phyloP scores from a whole-genome alignment of 1,284 basidiomycete species.

The Sanghuangporus baumii region DNA sequence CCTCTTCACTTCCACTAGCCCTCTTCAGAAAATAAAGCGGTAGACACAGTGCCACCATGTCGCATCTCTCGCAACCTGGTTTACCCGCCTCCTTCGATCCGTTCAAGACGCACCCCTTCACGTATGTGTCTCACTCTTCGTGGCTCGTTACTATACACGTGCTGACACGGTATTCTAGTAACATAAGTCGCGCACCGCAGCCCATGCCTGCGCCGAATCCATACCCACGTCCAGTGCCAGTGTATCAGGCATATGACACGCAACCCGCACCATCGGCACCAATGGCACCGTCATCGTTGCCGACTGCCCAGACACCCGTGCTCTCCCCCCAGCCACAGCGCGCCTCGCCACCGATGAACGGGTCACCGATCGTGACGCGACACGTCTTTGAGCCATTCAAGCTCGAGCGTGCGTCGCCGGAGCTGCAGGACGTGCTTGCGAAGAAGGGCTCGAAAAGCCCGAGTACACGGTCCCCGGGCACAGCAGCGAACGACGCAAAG shows the following conservation, averaged over 20 bases:
- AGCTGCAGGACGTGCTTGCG: constrained; percentile 46
- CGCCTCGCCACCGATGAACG: constrained; percentile 1
- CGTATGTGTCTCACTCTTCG: constrained; percentile 20
- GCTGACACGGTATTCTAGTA: constrained; percentile 21
- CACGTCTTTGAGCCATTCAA: constrained; percentile 52
- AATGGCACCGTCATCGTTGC: constrained; percentile 12
- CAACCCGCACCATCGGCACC: constrained; percentile 18
- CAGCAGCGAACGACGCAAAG: not conserved
- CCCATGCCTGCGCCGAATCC: constrained; percentile 42
- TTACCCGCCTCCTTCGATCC: constrained; percentile 48
- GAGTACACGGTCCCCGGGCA: constrained; percentile 21
- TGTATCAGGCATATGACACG: constrained; percentile 17
- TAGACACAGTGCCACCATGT: not conserved
- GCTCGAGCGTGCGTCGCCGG: constrained; percentile 49
- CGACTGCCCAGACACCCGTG: constrained; percentile 15
- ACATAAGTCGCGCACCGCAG: constrained; percentile 43
- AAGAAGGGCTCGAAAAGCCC: constrained; percentile 35
- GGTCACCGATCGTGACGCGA: constrained; percentile 18
- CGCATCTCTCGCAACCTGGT: constrained; percentile 16
- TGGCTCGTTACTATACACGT: not conserved
- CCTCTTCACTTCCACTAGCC: not conserved
- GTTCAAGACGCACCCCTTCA: constrained; percentile 56
- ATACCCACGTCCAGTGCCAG: constrained; percentile 37
- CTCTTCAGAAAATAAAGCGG: not conserved
- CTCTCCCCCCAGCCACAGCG: constrained; percentile 20